Evolutionary conservation across 306 rosid species (phyloP), one percentile per base, ranked within the genome.

Genomic region (Prunus kanzakura): DNA sequence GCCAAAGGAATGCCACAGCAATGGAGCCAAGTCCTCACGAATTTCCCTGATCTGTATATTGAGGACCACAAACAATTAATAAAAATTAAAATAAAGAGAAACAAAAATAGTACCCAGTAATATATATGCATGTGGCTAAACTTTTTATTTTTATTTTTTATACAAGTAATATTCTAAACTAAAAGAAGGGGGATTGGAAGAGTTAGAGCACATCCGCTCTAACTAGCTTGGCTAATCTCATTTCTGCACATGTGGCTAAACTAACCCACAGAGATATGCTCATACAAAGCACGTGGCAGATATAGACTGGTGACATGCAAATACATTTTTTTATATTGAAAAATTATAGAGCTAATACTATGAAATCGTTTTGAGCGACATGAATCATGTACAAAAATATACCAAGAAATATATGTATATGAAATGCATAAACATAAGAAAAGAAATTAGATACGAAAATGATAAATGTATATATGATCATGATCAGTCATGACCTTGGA

Each of bases 1-100:
- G 50, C 81, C 86, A 55, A 20, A 20, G n/a, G 84, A 69, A 54
- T 87, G 54, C 88, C 88, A 87, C 74, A 87, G n/a, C 72, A 82
- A 56, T 54, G 57, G 69, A 76, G 79, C 88, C 76, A 87, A 38
- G 57, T 84, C 70, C 49, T 73, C 76, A 69, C 73, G 64, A 56
- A 7, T 61, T 30, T 64, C 69, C 57, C 71, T 81, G 12, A 62
- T 74, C 89, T 86, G 80, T 6, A 23, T 23, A 11, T 11, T 19
- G 62, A 56, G 27, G 61, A n/a, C 3, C 16, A 47, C 52, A 2
- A 47, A 11, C 14, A 47, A 47, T 47, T 47, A 11, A 47, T 47
- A 2, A 13, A 47, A 47, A 47, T 11, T 47, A 1, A 38, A 38
- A 38, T 38, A 6, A 7, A 38, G 43, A 38, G 43, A 6, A 38